These are phyloP conservation scores for Tuctoria greenei DNA, from an alignment of 176 grass and related monocot genomes.

Conservation along the genomic window DNA sequence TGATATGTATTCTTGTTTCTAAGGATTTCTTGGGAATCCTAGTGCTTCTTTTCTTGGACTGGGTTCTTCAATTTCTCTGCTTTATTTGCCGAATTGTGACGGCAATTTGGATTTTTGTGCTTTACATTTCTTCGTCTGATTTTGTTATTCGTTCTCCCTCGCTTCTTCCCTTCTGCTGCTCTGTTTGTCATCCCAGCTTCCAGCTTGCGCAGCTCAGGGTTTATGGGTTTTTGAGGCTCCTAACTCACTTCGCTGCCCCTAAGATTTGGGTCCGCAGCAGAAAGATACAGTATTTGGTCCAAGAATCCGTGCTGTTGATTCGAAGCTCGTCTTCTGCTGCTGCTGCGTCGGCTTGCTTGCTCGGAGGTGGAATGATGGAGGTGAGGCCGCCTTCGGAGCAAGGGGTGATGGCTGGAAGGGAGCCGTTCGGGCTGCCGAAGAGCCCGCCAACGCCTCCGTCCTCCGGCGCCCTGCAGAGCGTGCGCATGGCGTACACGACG, in stretches of 20 bases:
- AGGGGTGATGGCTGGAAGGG: conserved; percentile 67
- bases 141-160: conserved; percentile 23
- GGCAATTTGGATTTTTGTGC: conserved; percentile 9
- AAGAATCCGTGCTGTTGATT: conserved; percentile 39
- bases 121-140: conserved; percentile 39
- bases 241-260: conserved; percentile 1
- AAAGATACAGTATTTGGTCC: neutral
- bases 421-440: conserved; percentile 76
- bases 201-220: conserved; percentile 29
- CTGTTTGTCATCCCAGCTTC: conserved; percentile 32
- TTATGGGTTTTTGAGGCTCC: conserved; percentile 44
- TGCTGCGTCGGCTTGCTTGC: neutral
- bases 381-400: conserved; percentile 52
- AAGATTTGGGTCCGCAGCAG: conserved; percentile 30
- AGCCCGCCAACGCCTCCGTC: conserved; percentile 49
- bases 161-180: conserved; percentile 35
- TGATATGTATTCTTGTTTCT: conserved; percentile 27
- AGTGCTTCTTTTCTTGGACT: neutral
- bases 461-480: conserved; percentile 48
- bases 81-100: conserved; percentile 35
- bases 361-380: conserved; percentile 51
- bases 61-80: conserved; percentile 39
- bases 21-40: conserved; percentile 41
- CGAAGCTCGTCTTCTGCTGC: neutral
- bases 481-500: conserved; percentile 72